Base-by-base conservation (phyloP, 176 grass and related monocot genomes). In the Lolium rigidum region DNA sequence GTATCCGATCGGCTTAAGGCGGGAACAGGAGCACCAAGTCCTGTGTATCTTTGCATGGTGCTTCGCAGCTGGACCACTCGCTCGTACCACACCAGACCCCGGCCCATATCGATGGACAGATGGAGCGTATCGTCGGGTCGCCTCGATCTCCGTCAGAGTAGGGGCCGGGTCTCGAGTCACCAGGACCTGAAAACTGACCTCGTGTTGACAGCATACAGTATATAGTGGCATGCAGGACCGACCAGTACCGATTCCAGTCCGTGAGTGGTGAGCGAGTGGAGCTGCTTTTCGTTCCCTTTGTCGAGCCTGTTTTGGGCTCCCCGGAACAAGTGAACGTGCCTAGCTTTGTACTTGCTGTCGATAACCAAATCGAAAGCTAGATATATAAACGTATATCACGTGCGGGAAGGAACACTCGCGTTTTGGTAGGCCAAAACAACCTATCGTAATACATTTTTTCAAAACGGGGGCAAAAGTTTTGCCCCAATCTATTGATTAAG, bases 231-330 rank as follows among this genome's bases (percentile, higher is more conserved):
- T 7, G 61, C 62, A 38, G 46, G 62, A 81, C 62, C 44, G 31
- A 35, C 31, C 31, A 21, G 15, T 21, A 22, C 52, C 13, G 13
- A 52, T 52, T 52, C 13, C 14, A 52, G 15, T 17, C 15, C 52
- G 52, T 6, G 52, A 55, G 50, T 13, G 11, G 47, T 11, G 47
- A 89, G 69, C 81, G 87, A 89, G 69, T 85, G 88, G 48, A n/a
- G 6, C 21, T 75, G 47, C 17, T 89, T 84, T 55, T 55, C 4
- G 4, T 17, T 55, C 52, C 52, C 15, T 55, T 80, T 55, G 75
- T 18, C 66, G 8, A 68, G 15, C 66, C 56, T 63, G 37, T 35
- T 80, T 55, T 56, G 75, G 61, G 12, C 44, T 52, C 16, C 22
- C 75, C 22, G 10, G 70, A 58, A 44, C 83, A 66, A 9, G 17